Percentiles rank a stretch among this genome's conserved stretches.
Conservation (phyloP, 345 rosid genomes). For the Boechera divaricarpa region DNA sequence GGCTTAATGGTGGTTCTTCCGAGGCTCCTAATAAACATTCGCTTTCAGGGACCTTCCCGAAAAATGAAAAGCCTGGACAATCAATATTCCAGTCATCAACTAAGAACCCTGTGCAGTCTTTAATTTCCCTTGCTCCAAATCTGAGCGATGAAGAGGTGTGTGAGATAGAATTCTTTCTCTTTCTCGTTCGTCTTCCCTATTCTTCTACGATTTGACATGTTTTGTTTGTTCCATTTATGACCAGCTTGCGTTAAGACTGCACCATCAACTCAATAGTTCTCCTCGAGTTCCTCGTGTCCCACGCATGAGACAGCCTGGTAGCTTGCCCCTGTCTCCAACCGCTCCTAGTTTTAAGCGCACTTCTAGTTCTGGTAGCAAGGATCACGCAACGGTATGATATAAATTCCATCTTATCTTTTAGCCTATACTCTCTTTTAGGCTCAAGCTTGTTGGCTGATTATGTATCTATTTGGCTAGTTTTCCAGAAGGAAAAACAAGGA, state of each 20-base stretch:
- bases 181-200: constrained; percentile 12
- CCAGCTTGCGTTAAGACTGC: constrained; percentile 96
- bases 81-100: constrained; percentile 54
- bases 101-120: constrained; percentile 59
- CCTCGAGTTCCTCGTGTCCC: constrained; percentile 99
- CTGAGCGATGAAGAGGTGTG: constrained; percentile 95
- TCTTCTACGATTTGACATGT: constrained; percentile 25
- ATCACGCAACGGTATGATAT: constrained; percentile 64
- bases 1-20: constrained; percentile 52
- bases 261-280: constrained; percentile 98
- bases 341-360: constrained; percentile 73
- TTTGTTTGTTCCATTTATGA: constrained; percentile 23
- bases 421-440: background rate
- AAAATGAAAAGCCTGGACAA: constrained; percentile 70
- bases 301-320: constrained; percentile 82
- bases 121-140: constrained; percentile 56
- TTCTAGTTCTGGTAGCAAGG: constrained; percentile 78
- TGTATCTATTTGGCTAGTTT: constrained; percentile 51
- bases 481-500: constrained; percentile 82
- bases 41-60: constrained; percentile 54
- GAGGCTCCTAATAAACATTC: constrained; percentile 55
- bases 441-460: constrained; percentile 36
- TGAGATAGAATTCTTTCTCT: constrained; percentile 22
- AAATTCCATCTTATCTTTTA: constrained; percentile 6
- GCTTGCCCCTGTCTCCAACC: constrained; percentile 81